Percentiles rank a stretch among this genome's conserved stretches.
Conservation (phyloP, 106 monocot species). For the Allium fistulosum region DNA sequence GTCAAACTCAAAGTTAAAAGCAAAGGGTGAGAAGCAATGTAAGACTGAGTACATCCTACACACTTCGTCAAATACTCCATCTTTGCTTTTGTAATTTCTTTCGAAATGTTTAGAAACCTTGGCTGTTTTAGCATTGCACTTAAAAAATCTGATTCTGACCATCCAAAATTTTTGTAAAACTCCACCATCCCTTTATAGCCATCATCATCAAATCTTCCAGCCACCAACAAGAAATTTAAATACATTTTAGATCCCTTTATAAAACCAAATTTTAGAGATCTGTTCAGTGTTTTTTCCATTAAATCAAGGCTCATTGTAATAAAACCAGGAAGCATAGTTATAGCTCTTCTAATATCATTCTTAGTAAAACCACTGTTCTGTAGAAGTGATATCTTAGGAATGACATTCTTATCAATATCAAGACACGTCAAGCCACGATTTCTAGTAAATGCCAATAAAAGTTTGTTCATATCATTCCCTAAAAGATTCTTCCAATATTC, state of each 20-base stretch:
- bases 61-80: not conserved
- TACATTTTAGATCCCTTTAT: constrained; percentile 3
- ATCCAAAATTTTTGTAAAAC: not conserved
- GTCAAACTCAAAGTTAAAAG: constrained; percentile 4
- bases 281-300: not conserved
- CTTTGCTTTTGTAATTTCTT: constrained; percentile 1
- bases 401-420: not conserved
- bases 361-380: not conserved
- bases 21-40: constrained; percentile 1
- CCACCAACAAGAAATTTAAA: not conserved
- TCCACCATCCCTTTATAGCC: not conserved
- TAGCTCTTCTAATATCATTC: not conserved
- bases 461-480: too few relatives aligned
- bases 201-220: not conserved
- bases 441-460: too few relatives aligned
- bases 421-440: too few relatives aligned
- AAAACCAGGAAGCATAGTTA: not conserved
- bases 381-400: not conserved
- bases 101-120: not conserved
- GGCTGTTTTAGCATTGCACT: not conserved
- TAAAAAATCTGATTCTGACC: constrained; percentile 1
- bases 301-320: not conserved
- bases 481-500: too few relatives aligned
- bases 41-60: constrained; percentile 3
- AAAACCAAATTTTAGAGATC: not conserved